These are phyloP conservation scores for Neltuma alba DNA, from an alignment of 306 rosid species.

Conservation along the genomic window DNA sequence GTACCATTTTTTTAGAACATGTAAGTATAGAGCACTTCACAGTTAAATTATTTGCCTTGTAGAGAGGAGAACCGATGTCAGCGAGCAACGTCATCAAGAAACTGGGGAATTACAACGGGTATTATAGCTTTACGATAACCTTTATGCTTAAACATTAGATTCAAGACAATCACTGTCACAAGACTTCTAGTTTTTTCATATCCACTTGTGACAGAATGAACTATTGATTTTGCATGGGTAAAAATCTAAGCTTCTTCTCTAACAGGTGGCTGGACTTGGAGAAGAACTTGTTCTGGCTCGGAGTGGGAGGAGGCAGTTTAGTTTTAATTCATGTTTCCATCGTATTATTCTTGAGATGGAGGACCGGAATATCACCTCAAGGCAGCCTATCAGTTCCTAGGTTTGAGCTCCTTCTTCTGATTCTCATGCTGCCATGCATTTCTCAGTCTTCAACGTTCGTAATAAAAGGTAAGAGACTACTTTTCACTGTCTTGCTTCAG, in stretches of 20 bases:
- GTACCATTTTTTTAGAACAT: conserved; percentile 1
- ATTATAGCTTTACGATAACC: conserved; percentile 35
- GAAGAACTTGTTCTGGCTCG: conserved; percentile 76
- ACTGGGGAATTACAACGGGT: conserved; percentile 60
- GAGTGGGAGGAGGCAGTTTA: conserved; percentile 59
- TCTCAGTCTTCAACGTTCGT: conserved; percentile 66
- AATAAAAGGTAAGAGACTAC: conserved; percentile 45
- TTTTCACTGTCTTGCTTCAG: not conserved
- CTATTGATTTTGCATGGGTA: not conserved
- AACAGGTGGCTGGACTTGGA: conserved; percentile 72
- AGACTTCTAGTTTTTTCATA: not conserved
- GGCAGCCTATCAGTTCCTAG: conserved; percentile 63
- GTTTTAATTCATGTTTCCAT: conserved; percentile 45
- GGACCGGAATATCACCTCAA: conserved; percentile 54
- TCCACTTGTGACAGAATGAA: not conserved
- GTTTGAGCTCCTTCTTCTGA: conserved; percentile 62
- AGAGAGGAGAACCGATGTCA: conserved; percentile 77
- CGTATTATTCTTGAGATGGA: conserved; percentile 52
- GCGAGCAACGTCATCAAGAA: conserved; percentile 50
- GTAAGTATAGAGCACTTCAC: conserved; percentile 18
- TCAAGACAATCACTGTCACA: conserved; percentile 11
- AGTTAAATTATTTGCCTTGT: conserved; percentile 39
- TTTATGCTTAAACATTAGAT: conserved; percentile 21
- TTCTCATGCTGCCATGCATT: conserved; percentile 71
- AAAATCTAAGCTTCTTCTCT: conserved; percentile 24